phyloP scores from a whole-genome alignment of 352 stramenopile genomes.

The Thalassiosira allenii region DNA sequence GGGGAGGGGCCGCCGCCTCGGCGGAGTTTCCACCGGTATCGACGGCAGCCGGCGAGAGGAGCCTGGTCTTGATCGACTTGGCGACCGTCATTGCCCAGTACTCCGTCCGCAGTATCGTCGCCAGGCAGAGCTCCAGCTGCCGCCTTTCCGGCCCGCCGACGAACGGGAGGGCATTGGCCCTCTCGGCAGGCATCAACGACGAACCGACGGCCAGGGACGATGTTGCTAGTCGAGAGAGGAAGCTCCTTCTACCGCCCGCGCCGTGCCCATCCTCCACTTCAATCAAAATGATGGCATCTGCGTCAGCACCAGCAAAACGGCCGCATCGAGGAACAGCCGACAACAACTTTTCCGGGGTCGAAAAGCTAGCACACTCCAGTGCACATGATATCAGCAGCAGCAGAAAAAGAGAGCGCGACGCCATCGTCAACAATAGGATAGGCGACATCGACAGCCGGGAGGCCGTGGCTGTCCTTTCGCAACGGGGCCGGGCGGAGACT shows the following conservation, averaged over 20 bases:
- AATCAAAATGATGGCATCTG: too few species aligned
- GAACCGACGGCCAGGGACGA: background rate
- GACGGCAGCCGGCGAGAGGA: slow-evolving; percentile 9
- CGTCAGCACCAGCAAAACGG: too few species aligned
- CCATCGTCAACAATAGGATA: too few species aligned
- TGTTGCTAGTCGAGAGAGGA: background rate
- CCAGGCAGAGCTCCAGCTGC: slow-evolving; percentile 79
- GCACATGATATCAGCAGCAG: too few species aligned
- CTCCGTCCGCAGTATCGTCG: slow-evolving; percentile 66
- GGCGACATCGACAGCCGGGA: too few species aligned
- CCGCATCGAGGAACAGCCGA: too few species aligned
- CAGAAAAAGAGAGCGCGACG: too few species aligned
- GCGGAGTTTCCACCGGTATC: background rate
- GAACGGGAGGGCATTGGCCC: slow-evolving; percentile 22
- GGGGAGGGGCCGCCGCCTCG: background rate
- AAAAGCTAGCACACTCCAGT: too few species aligned
- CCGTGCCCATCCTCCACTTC: too few species aligned
- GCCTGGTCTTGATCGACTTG: slow-evolving; percentile 33
- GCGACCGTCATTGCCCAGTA: slow-evolving; percentile 70
- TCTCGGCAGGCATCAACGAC: background rate
- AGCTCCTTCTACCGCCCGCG: slow-evolving; percentile 92
- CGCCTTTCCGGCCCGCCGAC: slow-evolving; percentile 27
- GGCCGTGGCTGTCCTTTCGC: too few species aligned
- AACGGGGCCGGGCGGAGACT: too few species aligned
- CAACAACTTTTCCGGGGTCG: too few species aligned